Conservation (phyloP, 2,329 filamentous ascomycete species). For the Fusarium piperis region DNA sequence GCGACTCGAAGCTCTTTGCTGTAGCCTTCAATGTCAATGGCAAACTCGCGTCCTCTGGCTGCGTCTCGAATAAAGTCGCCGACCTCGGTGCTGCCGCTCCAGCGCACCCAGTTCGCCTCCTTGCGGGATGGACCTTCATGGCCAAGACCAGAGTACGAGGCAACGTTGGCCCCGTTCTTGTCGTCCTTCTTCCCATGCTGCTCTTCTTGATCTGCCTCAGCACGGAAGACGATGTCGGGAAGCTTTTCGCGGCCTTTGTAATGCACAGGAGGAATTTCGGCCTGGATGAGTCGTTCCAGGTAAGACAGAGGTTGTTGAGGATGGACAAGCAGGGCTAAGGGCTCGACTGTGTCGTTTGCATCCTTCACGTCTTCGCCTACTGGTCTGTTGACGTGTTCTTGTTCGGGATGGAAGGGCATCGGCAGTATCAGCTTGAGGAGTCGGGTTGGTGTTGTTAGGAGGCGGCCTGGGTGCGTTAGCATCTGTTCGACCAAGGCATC, state of each 20-base stretch:
- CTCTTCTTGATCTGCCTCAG: constrained; percentile 75
- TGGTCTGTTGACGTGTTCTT: constrained; percentile 54
- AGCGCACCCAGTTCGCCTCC: constrained; percentile 76
- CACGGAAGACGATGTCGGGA: constrained; percentile 81
- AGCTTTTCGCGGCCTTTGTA: constrained; percentile 74
- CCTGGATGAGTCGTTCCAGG: constrained; percentile 87
- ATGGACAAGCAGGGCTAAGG: constrained; percentile 85
- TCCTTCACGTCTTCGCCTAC: constrained; percentile 48
- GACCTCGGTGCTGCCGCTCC: constrained; percentile 89
- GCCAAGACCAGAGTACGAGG: constrained; percentile 76
- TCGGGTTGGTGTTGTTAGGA: constrained; percentile 82
- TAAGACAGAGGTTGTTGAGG: constrained; percentile 93
- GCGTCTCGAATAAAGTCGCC: constrained; percentile 95
- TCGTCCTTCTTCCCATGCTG: constrained; percentile 45
- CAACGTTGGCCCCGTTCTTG: constrained; percentile 59
- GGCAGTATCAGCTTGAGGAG: constrained; percentile 85
- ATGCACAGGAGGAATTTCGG: constrained; percentile 78
- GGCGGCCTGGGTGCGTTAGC: constrained; percentile 63
- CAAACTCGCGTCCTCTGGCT: constrained; percentile 84
- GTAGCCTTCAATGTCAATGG: constrained; percentile 80
- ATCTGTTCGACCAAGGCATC: background rate
- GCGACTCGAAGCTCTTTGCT: constrained; percentile 74
- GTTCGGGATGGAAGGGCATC: constrained; percentile 59
- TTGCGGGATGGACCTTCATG: constrained; percentile 62
- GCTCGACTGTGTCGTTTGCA: constrained; percentile 67